These are phyloP conservation scores for Fusarium tuaranense DNA, from an alignment of 2,329 filamentous ascomycete genomes.

Conservation along the genomic window DNA sequence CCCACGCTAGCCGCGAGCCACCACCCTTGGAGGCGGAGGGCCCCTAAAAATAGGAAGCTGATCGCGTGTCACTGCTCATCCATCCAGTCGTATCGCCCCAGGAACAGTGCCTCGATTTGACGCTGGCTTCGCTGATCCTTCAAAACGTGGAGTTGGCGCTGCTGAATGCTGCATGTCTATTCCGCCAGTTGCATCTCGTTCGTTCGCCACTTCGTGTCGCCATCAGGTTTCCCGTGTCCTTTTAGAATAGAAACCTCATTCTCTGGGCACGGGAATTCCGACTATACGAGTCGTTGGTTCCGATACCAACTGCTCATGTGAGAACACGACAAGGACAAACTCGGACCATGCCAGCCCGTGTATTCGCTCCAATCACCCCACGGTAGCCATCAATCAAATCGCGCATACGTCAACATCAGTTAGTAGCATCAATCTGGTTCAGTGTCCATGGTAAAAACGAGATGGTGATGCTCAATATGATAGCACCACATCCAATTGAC, in stretches of 20 bases:
- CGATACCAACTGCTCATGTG: neutral
- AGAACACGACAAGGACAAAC: neutral
- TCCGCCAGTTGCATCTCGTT: neutral
- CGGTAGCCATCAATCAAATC: neutral
- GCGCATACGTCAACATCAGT: neutral
- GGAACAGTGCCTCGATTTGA: constrained; percentile 30
- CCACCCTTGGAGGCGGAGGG: constrained; percentile 1
- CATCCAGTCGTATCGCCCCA: constrained; percentile 24
- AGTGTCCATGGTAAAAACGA: constrained; percentile 24
- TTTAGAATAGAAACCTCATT: neutral
- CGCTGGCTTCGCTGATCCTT: constrained; percentile 15
- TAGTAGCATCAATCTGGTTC: neutral
- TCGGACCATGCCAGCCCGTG: neutral
- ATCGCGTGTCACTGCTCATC: constrained; percentile 35
- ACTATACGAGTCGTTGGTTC: neutral
- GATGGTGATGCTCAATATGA: constrained; percentile 35
- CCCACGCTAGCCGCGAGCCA: constrained; percentile 6
- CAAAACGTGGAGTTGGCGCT: constrained; percentile 4
- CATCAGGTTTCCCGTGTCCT: neutral
- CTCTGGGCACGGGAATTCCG: neutral
- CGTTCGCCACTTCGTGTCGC: neutral
- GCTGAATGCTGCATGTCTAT: neutral
- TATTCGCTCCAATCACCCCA: neutral
- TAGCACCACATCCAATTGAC: constrained; percentile 44
- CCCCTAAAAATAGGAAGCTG: constrained; percentile 42